A percentile compares a stretch with the other conserved stretches of the same genome.
Evolutionary conservation across 2,329 filamentous ascomycete genomes (phyloP).

Genomic region (Penicillium sp.): DNA sequence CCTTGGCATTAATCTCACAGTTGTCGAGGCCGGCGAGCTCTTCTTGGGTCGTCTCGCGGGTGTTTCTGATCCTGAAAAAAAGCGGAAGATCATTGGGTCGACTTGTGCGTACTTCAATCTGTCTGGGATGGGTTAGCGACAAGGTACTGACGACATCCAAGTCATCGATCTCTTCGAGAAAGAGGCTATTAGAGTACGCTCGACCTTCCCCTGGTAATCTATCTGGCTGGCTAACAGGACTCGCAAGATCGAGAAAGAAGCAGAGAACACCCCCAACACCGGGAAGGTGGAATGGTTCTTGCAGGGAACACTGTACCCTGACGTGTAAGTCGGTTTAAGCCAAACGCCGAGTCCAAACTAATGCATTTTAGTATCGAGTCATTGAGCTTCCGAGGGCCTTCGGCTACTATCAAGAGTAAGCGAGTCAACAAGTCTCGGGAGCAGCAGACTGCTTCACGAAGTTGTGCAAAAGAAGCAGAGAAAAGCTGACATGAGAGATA

Average conservation of each 20-base stretch:
- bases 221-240: constrained; percentile 7
- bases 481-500: constrained; percentile 29
- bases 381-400: constrained; percentile 70
- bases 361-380: constrained; percentile 54
- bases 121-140: not conserved
- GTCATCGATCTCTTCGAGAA: constrained; percentile 80
- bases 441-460: not conserved
- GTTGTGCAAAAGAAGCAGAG: not conserved
- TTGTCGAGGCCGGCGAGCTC: constrained; percentile 72
- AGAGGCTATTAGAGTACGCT: constrained; percentile 49
- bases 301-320: constrained; percentile 80
- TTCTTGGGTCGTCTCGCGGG: constrained; percentile 78
- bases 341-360: not conserved
- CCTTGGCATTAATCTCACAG: constrained; percentile 84
- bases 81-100: constrained; percentile 82
- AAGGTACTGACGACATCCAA: constrained; percentile 50
- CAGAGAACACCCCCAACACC: constrained; percentile 34
- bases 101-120: constrained; percentile 10
- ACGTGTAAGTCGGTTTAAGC: constrained; percentile 44
- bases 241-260: constrained; percentile 20
- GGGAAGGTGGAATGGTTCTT: constrained; percentile 77
- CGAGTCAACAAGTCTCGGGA: constrained; percentile 40
- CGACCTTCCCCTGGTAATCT: not conserved
- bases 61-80: constrained; percentile 76
- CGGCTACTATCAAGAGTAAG: constrained; percentile 70